These are phyloP conservation scores for Apiospora rasikravindrae DNA, from an alignment of 2,329 filamentous ascomycete genomes.

Conservation along the genomic window DNA sequence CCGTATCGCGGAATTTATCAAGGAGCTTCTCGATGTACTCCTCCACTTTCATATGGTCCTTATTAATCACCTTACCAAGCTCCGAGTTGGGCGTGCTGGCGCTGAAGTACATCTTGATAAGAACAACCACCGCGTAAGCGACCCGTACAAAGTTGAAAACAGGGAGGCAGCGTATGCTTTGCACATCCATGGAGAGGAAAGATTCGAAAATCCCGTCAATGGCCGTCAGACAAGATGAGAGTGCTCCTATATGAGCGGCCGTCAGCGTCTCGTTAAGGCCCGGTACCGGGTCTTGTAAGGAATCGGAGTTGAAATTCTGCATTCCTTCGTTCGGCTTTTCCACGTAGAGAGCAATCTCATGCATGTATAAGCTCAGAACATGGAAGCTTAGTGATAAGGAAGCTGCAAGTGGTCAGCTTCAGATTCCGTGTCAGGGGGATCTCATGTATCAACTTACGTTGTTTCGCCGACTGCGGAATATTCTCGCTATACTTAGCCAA, in stretches of 20 bases:
- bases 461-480: slow-evolving; percentile 58
- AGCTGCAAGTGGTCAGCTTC: slow-evolving; percentile 46
- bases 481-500: slow-evolving; percentile 63
- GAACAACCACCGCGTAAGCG: slow-evolving; percentile 71
- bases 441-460: slow-evolving; percentile 52
- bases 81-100: slow-evolving; percentile 67
- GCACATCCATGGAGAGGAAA: slow-evolving; percentile 65
- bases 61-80: slow-evolving; percentile 72
- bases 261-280: slow-evolving; percentile 47
- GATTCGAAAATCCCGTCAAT: slow-evolving; percentile 70
- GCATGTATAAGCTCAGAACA: slow-evolving; percentile 73
- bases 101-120: slow-evolving; percentile 77
- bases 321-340: slow-evolving; percentile 63
- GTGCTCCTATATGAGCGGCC: slow-evolving; percentile 67
- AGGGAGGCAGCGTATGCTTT: slow-evolving; percentile 66
- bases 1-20: slow-evolving; percentile 68
- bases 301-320: slow-evolving; percentile 52
- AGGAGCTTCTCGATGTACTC: slow-evolving; percentile 74
- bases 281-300: slow-evolving; percentile 49
- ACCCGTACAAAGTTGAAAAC: slow-evolving; percentile 75
- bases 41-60: slow-evolving; percentile 68
- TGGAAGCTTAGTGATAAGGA: slow-evolving; percentile 68
- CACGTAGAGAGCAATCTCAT: slow-evolving; percentile 74
- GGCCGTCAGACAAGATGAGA: slow-evolving; percentile 69
- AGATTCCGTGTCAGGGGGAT: slow-evolving; percentile 11